These are phyloP conservation scores for Claviceps sp. DNA, from an alignment of 2,329 filamentous ascomycete genomes.

Conservation along the genomic window DNA sequence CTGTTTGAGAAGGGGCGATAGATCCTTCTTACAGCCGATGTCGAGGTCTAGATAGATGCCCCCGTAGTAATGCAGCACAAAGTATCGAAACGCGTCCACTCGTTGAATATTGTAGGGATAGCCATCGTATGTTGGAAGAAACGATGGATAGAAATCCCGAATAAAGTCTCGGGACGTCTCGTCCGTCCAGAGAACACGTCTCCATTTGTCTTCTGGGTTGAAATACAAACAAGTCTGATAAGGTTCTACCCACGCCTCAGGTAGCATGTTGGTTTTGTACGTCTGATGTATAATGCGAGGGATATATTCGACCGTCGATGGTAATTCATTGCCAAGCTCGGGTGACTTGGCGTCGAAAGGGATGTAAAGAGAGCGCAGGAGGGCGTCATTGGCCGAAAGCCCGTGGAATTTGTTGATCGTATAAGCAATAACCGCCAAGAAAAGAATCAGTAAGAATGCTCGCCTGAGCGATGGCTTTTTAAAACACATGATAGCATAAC, in stretches of 20 bases:
- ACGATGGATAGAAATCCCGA: slow-evolving; percentile 61
- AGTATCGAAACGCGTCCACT: slow-evolving; percentile 68
- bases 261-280: neutral
- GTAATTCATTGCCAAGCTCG: no score
- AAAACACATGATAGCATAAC: neutral
- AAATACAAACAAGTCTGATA: neutral
- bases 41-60: slow-evolving; percentile 75
- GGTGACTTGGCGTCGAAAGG: neutral
- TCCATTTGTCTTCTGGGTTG: neutral
- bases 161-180: slow-evolving; percentile 58
- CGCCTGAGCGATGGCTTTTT: neutral
- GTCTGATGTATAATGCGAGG: slow-evolving; percentile 4
- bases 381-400: neutral
- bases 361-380: neutral
- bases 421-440: neutral
- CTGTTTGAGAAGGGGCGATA: neutral
- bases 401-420: neutral
- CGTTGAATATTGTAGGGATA: slow-evolving; percentile 67
- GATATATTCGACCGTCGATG: neutral
- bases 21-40: slow-evolving; percentile 5
- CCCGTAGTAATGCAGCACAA: slow-evolving; percentile 62
- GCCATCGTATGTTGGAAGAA: slow-evolving; percentile 57
- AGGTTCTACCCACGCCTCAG: neutral
- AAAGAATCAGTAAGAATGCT: neutral
- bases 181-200: slow-evolving; percentile 56